Percentiles rank a stretch among this genome's conserved stretches.
These are phyloP conservation scores for Phytophthora pseudosyringae DNA, from an alignment of 352 stramenopile species.

Conservation along the genomic window DNA sequence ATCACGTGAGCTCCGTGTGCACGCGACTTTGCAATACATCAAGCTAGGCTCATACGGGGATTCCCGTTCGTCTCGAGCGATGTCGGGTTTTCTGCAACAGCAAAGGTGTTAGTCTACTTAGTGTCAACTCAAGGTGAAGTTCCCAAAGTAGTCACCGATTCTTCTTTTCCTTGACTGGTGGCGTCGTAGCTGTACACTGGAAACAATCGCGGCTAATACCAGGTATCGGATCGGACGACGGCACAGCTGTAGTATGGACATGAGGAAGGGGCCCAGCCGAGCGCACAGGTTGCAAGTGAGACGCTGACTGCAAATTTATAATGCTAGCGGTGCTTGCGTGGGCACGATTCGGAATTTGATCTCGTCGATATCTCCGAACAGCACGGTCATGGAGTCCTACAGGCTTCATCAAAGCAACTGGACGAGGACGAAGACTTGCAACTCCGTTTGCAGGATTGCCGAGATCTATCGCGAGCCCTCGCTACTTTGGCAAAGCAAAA, in stretches of 20 bases:
- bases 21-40: not conserved
- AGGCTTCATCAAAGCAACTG: slow-evolving; percentile 52
- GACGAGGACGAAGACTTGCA: slow-evolving; percentile 42
- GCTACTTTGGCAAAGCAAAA: slow-evolving; percentile 33
- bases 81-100: slow-evolving; percentile 17
- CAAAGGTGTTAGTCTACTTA: not conserved
- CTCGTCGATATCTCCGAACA: slow-evolving; percentile 70
- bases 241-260: not conserved
- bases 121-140: not conserved
- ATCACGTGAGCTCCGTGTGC: not conserved
- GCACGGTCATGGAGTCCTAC: slow-evolving; percentile 64
- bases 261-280: slow-evolving; percentile 25
- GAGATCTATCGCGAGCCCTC: slow-evolving; percentile 62
- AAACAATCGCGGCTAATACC: slow-evolving; percentile 64
- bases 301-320: slow-evolving; percentile 24
- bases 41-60: slow-evolving; percentile 22
- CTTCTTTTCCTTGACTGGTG: slow-evolving; percentile 16
- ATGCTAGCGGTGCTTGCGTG: slow-evolving; percentile 52
- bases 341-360: slow-evolving; percentile 70
- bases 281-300: slow-evolving; percentile 32
- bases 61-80: slow-evolving; percentile 28
- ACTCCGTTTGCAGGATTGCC: slow-evolving; percentile 36
- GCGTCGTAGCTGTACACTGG: slow-evolving; percentile 45
- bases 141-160: slow-evolving; percentile 9
- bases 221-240: slow-evolving; percentile 1